phyloP scores from a whole-genome alignment of 805 yeast species.

The Torulaspora franciscae region DNA sequence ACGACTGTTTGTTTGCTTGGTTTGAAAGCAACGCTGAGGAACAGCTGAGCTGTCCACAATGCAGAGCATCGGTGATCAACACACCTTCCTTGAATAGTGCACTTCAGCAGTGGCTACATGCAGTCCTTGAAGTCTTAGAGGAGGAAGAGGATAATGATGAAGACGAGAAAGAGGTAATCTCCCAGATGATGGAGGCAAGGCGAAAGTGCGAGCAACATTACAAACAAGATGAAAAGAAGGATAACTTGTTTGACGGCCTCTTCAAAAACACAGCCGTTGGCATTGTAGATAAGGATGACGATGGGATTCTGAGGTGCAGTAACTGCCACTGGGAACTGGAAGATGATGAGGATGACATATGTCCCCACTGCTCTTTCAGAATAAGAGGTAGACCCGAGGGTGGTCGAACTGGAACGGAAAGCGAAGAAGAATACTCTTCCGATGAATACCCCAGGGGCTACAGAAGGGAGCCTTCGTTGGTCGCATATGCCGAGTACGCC shows the following conservation, averaged over 20 bases:
- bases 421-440: background rate
- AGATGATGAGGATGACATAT: conserved; percentile 48
- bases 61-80: conserved; percentile 46
- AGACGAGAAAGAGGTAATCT: conserved; percentile 21
- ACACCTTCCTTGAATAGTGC: conserved; percentile 52
- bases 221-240: conserved; percentile 24
- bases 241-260: conserved; percentile 44
- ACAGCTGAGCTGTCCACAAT: conserved; percentile 62
- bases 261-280: conserved; percentile 49
- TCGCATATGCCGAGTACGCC: background rate
- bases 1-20: conserved; percentile 61
- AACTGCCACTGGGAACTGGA: conserved; percentile 74
- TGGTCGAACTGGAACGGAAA: conserved; percentile 1
- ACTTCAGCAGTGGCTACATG: conserved; percentile 44
- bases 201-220: conserved; percentile 14
- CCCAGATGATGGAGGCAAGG: conserved; percentile 19
- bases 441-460: background rate
- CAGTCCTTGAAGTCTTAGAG: conserved; percentile 37
- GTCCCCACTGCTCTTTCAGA: conserved; percentile 62
- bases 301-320: conserved; percentile 71
- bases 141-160: conserved; percentile 22
- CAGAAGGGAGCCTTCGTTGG: background rate
- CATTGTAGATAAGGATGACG: conserved; percentile 50
- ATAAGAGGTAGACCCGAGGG: conserved; percentile 34
- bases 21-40: conserved; percentile 39